These are phyloP conservation scores for Pezicula carpinea DNA, from an alignment of 2,329 filamentous ascomycete genomes.

Conservation along the genomic window DNA sequence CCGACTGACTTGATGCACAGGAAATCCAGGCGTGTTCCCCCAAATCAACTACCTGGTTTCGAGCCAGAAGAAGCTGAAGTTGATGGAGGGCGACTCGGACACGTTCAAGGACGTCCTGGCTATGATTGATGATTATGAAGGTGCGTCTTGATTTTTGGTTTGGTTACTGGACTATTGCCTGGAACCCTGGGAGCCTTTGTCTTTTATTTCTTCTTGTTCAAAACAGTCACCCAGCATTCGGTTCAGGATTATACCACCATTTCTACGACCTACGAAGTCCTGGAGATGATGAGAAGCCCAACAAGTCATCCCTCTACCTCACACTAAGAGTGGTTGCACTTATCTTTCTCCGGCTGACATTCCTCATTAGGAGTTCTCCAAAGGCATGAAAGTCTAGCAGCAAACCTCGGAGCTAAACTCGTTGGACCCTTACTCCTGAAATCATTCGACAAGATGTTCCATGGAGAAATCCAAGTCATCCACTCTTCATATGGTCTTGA, in stretches of 20 bases:
- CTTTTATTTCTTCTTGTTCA: not conserved
- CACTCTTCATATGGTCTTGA: slow-evolving; percentile 48
- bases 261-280: too few species aligned
- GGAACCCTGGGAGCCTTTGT: not conserved
- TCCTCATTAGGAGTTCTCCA: slow-evolving; percentile 62
- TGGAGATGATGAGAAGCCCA: not conserved
- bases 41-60: slow-evolving; percentile 51
- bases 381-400: slow-evolving; percentile 80
- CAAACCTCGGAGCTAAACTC: slow-evolving; percentile 78
- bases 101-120: slow-evolving; percentile 69
- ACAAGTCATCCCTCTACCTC: not conserved
- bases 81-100: slow-evolving; percentile 55
- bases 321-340: not conserved
- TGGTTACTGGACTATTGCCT: not conserved
- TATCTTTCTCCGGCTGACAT: not conserved
- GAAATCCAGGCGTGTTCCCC: slow-evolving; percentile 26
- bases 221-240: not conserved
- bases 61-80: slow-evolving; percentile 39
- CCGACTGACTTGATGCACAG: too few species aligned
- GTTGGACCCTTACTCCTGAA: slow-evolving; percentile 79
- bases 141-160: slow-evolving; percentile 29
- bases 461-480: slow-evolving; percentile 60
- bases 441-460: slow-evolving; percentile 81
- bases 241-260: too few species aligned
- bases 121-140: slow-evolving; percentile 74